Percentiles rank a stretch among this genome's conserved stretches.
These are phyloP conservation scores for Juglanconis sp. DNA, from an alignment of 2,329 filamentous ascomycete species.

Conservation along the genomic window DNA sequence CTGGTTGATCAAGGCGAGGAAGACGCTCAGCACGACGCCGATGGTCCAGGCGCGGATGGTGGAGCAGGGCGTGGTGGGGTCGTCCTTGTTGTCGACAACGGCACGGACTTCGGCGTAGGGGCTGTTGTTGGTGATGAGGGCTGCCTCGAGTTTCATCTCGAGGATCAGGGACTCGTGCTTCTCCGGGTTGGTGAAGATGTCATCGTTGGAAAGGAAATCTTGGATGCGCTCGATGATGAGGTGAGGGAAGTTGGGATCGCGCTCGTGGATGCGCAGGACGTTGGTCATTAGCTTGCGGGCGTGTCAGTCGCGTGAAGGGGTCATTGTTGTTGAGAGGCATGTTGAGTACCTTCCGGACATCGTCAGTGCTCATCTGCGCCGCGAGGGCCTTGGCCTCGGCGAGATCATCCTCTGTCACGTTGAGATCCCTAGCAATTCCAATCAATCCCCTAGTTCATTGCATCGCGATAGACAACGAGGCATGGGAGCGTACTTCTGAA, in stretches of 20 bases:
- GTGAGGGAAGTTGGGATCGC: conserved; percentile 46
- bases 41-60: conserved; percentile 54
- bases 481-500: neutral
- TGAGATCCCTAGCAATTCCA: conserved; percentile 7
- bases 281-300: neutral
- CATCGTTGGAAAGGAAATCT: conserved; percentile 42
- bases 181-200: conserved; percentile 42
- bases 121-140: conserved; percentile 52
- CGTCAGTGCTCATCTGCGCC: conserved; percentile 16
- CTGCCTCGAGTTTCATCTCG: conserved; percentile 54
- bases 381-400: conserved; percentile 18
- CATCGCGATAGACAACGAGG: neutral
- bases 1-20: conserved; percentile 52
- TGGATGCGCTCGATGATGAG: conserved; percentile 38
- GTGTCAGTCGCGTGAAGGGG: neutral
- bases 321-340: neutral
- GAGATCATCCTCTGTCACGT: conserved; percentile 19
- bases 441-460: too few relatives aligned
- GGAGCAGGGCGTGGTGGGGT: conserved; percentile 46
- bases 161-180: conserved; percentile 46
- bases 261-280: conserved; percentile 33
- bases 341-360: conserved; percentile 11
- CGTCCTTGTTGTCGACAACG: conserved; percentile 54
- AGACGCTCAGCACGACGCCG: conserved; percentile 45
- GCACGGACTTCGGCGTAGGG: conserved; percentile 57